phyloP scores from a whole-genome alignment of 1,139 yeast species.

The Lodderomyces jiufengensis region DNA sequence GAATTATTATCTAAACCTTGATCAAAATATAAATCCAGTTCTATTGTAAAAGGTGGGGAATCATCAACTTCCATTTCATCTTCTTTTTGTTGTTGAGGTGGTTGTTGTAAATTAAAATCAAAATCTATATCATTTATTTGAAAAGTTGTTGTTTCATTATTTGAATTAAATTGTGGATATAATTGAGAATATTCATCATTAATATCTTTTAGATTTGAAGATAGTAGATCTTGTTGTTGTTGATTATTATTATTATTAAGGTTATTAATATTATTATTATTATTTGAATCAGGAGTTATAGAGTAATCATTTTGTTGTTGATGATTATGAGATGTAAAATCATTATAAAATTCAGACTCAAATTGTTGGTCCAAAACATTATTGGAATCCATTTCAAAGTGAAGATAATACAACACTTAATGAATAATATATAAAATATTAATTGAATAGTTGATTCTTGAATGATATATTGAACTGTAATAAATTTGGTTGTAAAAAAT shows the following conservation, averaged over 20 bases:
- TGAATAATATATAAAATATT: no score
- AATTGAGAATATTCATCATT: constrained; percentile 5
- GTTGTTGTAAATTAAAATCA: constrained; percentile 8
- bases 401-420: no score
- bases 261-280: no score
- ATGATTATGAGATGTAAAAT: background rate
- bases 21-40: constrained; percentile 26
- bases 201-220: background rate
- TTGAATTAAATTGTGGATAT: constrained; percentile 6
- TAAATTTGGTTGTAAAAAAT: constrained; percentile 1
- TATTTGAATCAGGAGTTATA: constrained; percentile 4
- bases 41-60: constrained; percentile 39
- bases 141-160: constrained; percentile 6
- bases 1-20: constrained; percentile 15
- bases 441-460: no score
- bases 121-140: constrained; percentile 10
- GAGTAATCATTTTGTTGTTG: constrained; percentile 2
- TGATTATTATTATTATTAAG: no score
- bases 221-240: background rate
- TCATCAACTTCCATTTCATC: constrained; percentile 39
- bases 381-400: constrained; percentile 7
- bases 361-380: constrained; percentile 10
- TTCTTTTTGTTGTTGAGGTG: constrained; percentile 9
- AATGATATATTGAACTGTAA: no score
- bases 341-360: constrained; percentile 7